A percentile compares a stretch with the other conserved stretches of the same genome.
Evolutionary conservation across 2,329 filamentous ascomycete genomes (phyloP).

Genomic region (Sclerotiophoma versabilis): DNA sequence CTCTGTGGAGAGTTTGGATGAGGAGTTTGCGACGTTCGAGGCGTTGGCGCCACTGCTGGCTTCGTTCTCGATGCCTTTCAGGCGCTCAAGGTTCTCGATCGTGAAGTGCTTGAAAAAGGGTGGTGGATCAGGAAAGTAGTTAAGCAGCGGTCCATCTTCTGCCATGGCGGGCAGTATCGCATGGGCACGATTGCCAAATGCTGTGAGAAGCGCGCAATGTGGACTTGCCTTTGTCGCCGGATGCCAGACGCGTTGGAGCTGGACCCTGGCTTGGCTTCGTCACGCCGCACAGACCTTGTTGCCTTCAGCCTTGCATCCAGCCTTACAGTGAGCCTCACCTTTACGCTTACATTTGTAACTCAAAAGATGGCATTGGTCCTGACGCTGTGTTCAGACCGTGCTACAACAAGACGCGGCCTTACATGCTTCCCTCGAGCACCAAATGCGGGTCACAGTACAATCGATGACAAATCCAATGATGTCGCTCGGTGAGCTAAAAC

Average conservation of each 20-base stretch:
- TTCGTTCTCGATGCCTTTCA: constrained; percentile 59
- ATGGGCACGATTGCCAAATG: background rate
- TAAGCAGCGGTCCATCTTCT: constrained; percentile 31
- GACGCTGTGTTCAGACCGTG: background rate
- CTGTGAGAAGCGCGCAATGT: background rate
- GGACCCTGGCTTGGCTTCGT: constrained; percentile 9
- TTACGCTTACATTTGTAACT: background rate
- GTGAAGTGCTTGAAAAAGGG: constrained; percentile 92
- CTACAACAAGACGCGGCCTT: background rate
- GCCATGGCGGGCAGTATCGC: constrained; percentile 17
- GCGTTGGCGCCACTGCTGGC: constrained; percentile 25
- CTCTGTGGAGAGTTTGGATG: constrained; percentile 26
- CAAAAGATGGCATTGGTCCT: background rate
- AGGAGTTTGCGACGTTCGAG: background rate
- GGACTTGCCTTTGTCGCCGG: background rate
- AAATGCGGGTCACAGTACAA: background rate
- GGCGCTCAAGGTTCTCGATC: constrained; percentile 70
- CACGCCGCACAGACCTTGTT: background rate
- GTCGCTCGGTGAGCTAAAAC: background rate
- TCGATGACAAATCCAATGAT: constrained; percentile 17
- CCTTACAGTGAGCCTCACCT: background rate
- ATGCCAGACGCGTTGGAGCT: background rate
- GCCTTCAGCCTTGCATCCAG: background rate
- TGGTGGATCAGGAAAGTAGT: constrained; percentile 81
- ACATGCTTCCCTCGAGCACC: background rate